These are phyloP conservation scores for Aspergillus ustus DNA, from an alignment of 2,329 filamentous ascomycete species.

Conservation along the genomic window DNA sequence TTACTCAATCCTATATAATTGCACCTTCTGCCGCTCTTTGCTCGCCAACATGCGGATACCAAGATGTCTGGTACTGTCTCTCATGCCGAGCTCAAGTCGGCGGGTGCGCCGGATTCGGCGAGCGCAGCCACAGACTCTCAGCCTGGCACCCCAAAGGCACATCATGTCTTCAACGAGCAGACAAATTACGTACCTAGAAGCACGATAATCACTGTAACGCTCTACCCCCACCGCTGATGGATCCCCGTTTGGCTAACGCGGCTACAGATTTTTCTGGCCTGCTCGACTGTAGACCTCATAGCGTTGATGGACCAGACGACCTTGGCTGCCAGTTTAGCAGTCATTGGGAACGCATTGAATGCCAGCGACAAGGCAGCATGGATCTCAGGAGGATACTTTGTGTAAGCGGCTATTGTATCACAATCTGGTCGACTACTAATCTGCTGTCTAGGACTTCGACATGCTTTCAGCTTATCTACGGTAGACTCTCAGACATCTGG, in stretches of 20 bases:
- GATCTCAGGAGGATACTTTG: conserved; percentile 62
- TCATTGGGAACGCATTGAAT: conserved; percentile 57
- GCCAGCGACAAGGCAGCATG: conserved; percentile 58
- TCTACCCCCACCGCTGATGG: not conserved
- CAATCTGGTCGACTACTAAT: not conserved
- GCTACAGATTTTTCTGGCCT: conserved; percentile 61
- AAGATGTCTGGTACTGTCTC: conserved; percentile 7
- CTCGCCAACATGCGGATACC: not conserved
- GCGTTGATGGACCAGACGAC: conserved; percentile 64
- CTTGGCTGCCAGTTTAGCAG: conserved; percentile 59
- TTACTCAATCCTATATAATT: not conserved
- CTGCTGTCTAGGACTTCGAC: conserved; percentile 72
- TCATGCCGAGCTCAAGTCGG: conserved; percentile 7
- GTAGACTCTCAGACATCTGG: conserved; percentile 64
- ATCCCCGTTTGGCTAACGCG: not conserved
- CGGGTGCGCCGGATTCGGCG: conserved; percentile 7
- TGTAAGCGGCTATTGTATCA: conserved; percentile 56
- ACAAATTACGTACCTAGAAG: conserved; percentile 59
- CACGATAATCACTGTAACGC: conserved; percentile 57
- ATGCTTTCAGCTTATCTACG: conserved; percentile 67
- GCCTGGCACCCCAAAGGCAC: conserved; percentile 12
- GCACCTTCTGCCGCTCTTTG: not conserved
- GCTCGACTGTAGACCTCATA: conserved; percentile 59
- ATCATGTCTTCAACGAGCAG: conserved; percentile 56
- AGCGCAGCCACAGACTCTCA: conserved; percentile 1